Percentiles rank a stretch among this genome's conserved stretches.
phyloP scores from a whole-genome alignment of 1,284 basidiomycete genomes.

The Stygiomarasmius scandens region DNA sequence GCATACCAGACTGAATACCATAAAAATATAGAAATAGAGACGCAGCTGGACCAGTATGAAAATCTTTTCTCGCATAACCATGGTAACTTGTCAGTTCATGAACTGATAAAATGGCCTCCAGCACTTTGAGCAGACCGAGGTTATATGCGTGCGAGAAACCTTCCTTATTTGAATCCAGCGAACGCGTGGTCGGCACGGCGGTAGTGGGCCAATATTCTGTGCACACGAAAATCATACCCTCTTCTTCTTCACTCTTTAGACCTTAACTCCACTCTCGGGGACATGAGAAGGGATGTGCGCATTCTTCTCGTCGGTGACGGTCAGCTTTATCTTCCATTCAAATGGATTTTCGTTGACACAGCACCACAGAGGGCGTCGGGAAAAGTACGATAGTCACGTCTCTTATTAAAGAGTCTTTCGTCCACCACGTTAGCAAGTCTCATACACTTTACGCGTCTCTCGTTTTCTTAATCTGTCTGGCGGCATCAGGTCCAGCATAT shows the following conservation, averaged over 20 bases:
- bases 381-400: conserved; percentile 96
- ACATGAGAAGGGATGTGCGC: conserved; percentile 87
- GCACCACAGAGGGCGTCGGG: conserved; percentile 79
- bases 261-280: conserved; percentile 18
- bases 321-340: conserved; percentile 37
- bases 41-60: too few species aligned
- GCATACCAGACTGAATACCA: too few species aligned
- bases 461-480: conserved; percentile 17
- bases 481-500: conserved; percentile 79
- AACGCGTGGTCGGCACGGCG: conserved; percentile 2
- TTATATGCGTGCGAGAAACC: background rate
- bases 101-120: too few species aligned
- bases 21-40: too few species aligned
- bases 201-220: background rate
- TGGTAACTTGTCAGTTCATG: too few species aligned
- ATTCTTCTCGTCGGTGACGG: conserved; percentile 95
- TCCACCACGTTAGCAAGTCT: conserved; percentile 71
- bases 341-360: conserved; percentile 18
- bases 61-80: too few species aligned
- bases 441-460: conserved; percentile 2
- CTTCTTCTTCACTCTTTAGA: conserved; percentile 8
- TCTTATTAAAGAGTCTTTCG: conserved; percentile 93
- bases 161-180: background rate
- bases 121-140: too few species aligned
- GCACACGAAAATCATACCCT: conserved; percentile 5